A percentile compares a stretch with the other conserved stretches of the same genome.
Conservation (phyloP, 805 yeast genomes). For the Scheffersomyces ergatensis region DNA sequence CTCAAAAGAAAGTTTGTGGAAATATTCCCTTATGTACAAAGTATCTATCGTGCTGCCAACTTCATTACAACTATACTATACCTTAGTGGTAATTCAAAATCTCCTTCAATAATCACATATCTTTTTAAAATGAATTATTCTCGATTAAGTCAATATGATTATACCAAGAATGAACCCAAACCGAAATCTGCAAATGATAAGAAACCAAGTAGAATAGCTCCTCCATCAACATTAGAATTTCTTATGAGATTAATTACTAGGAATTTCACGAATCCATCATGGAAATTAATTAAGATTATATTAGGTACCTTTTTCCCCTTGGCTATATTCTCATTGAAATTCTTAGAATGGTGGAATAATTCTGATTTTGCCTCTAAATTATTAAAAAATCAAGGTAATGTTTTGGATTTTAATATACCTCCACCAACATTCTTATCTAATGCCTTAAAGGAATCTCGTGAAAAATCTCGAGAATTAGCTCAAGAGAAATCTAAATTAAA, state of each 20-base stretch:
- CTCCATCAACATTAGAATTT: slow-evolving; percentile 40
- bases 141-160: slow-evolving; percentile 53
- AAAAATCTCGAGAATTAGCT: slow-evolving; percentile 1
- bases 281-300: slow-evolving; percentile 28
- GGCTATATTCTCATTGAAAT: slow-evolving; percentile 76
- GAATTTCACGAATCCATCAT: slow-evolving; percentile 23
- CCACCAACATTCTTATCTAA: slow-evolving; percentile 35
- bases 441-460: slow-evolving; percentile 6
- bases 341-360: slow-evolving; percentile 91
- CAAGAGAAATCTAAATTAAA: slow-evolving; percentile 4
- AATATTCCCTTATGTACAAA: slow-evolving; percentile 58
- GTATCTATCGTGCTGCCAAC: slow-evolving; percentile 45
- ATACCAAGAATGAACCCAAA: slow-evolving; percentile 31
- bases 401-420: slow-evolving; percentile 48
- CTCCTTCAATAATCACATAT: slow-evolving; percentile 61
- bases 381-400: slow-evolving; percentile 45
- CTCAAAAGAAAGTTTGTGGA: slow-evolving; percentile 46
- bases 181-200: slow-evolving; percentile 7
- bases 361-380: slow-evolving; percentile 66
- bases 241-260: slow-evolving; percentile 19
- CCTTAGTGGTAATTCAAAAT: slow-evolving; percentile 62
- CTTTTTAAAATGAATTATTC: slow-evolving; percentile 64
- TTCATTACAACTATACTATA: slow-evolving; percentile 61
- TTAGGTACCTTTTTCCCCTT: slow-evolving; percentile 67
- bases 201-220: slow-evolving; percentile 32